phyloP scores from a whole-genome alignment of 1,139 yeast genomes.

The Debaryomyces subglobosus region DNA sequence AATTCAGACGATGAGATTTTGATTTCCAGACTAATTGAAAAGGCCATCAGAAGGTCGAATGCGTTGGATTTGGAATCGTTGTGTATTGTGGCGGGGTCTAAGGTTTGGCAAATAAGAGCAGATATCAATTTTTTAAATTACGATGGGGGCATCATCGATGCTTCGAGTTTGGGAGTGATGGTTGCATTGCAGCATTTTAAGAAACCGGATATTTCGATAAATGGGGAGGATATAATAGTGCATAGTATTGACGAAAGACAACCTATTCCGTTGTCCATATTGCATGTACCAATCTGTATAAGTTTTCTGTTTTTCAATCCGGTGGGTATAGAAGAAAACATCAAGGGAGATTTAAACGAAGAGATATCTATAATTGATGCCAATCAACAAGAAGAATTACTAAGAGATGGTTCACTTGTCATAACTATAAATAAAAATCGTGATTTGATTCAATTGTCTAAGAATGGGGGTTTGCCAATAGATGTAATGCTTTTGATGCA shows the following conservation, averaged over 20 bases:
- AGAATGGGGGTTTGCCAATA: constrained; percentile 88
- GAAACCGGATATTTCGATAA: constrained; percentile 79
- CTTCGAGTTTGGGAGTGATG: constrained; percentile 88
- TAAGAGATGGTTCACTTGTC: constrained; percentile 79
- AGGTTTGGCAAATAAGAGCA: constrained; percentile 89
- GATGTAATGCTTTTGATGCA: constrained; percentile 72
- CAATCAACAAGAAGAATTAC: constrained; percentile 70
- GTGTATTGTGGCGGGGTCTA: constrained; percentile 87
- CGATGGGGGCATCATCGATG: constrained; percentile 92
- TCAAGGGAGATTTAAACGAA: constrained; percentile 60
- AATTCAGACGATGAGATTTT: constrained; percentile 78
- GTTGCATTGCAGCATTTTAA: constrained; percentile 81
- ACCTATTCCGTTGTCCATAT: constrained; percentile 81
- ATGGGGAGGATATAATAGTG: constrained; percentile 65
- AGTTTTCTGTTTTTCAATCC: constrained; percentile 85
- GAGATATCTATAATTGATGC: constrained; percentile 80
- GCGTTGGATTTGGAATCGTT: constrained; percentile 89
- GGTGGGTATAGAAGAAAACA: constrained; percentile 61
- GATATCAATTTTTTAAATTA: constrained; percentile 86
- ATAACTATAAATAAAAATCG: constrained; percentile 87
- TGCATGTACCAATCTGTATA: constrained; percentile 91
- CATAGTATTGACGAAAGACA: constrained; percentile 78
- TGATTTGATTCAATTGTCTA: constrained; percentile 86
- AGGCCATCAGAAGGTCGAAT: constrained; percentile 85
- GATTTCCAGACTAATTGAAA: constrained; percentile 81